These are phyloP conservation scores for Lophiostoma macrostomum DNA, from an alignment of 495 filamentous ascomycete genomes.

Conservation along the genomic window DNA sequence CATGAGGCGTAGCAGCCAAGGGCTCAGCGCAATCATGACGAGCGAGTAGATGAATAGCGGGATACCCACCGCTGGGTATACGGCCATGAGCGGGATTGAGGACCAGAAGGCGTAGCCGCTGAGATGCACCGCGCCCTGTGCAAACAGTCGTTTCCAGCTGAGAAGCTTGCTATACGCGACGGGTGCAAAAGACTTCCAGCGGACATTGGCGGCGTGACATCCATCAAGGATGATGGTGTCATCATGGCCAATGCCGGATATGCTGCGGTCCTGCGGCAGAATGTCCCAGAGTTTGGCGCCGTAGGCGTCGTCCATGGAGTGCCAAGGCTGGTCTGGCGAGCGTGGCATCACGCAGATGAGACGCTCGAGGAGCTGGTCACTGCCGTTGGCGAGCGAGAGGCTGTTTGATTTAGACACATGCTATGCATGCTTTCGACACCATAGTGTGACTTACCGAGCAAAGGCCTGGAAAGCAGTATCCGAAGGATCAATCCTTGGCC, in stretches of 20 bases:
- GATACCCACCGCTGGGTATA: neutral
- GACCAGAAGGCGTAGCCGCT: slow-evolving; percentile 11
- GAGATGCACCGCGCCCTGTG: slow-evolving; percentile 13
- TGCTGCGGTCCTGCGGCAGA: slow-evolving; percentile 38
- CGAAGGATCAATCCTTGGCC: slow-evolving; percentile 37
- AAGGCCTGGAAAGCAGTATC: slow-evolving; percentile 49
- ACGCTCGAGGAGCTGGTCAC: slow-evolving; percentile 46
- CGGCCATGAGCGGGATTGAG: slow-evolving; percentile 2
- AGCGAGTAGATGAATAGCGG: slow-evolving; percentile 8
- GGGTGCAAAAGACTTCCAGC: slow-evolving; percentile 40
- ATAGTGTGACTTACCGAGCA: slow-evolving; percentile 33
- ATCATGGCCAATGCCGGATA: slow-evolving; percentile 43
- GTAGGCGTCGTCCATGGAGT: slow-evolving; percentile 39
- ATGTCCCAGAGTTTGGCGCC: slow-evolving; percentile 47
- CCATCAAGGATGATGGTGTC: slow-evolving; percentile 46
- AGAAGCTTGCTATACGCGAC: slow-evolving; percentile 19
- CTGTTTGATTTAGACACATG: slow-evolving; percentile 3
- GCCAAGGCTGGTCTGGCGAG: slow-evolving; percentile 31
- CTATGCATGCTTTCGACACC: too few species aligned
- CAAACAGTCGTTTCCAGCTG: slow-evolving; percentile 28
- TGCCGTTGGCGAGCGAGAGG: slow-evolving; percentile 47
- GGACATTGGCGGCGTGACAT: slow-evolving; percentile 35
- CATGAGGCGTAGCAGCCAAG: slow-evolving; percentile 20
- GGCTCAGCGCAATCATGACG: slow-evolving; percentile 3
- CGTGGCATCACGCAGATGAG: slow-evolving; percentile 43